Conservation (phyloP, 148 eudicot genomes). For the Euryodendron excelsum region DNA sequence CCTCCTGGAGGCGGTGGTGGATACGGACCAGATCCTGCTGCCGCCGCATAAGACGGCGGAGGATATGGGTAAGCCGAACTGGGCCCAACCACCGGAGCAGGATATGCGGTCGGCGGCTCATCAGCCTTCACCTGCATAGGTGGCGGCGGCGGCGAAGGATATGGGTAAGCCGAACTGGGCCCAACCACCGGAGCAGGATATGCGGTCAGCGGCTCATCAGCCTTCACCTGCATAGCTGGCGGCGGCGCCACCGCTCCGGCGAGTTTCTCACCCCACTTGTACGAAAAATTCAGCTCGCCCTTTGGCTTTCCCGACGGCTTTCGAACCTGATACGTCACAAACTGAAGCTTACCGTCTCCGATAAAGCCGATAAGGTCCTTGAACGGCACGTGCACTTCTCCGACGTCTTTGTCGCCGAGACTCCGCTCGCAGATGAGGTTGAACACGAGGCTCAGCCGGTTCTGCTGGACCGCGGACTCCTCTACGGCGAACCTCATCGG, state of each 20-base stretch:
- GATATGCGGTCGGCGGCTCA: constrained; percentile 40
- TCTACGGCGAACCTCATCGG: constrained; percentile 46
- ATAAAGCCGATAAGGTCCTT: constrained; percentile 38
- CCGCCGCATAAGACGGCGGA: constrained; percentile 17
- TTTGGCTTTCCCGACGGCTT: constrained; percentile 50
- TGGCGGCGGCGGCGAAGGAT: too few relatives aligned
- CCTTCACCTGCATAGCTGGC: too few relatives aligned
- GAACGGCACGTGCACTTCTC: constrained; percentile 62
- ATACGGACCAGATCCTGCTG: background rate
- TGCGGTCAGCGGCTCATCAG: constrained; percentile 31
- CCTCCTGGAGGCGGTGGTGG: constrained; percentile 11
- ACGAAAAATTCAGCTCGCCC: constrained; percentile 60
- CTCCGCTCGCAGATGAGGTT: constrained; percentile 38
- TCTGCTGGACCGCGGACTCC: constrained; percentile 27
- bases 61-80: constrained; percentile 32
- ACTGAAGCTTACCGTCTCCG: constrained; percentile 13
- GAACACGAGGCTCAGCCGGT: constrained; percentile 39
- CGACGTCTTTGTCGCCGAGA: constrained; percentile 56
- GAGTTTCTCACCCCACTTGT: constrained; percentile 40
- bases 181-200: constrained; percentile 31
- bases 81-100: constrained; percentile 21
- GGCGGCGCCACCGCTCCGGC: background rate
- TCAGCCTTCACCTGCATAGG: background rate
- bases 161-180: constrained; percentile 27
- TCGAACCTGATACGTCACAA: constrained; percentile 62